These are phyloP conservation scores for Simmondsia chinensis DNA, from an alignment of 148 eudicot genomes.

Conservation along the genomic window DNA sequence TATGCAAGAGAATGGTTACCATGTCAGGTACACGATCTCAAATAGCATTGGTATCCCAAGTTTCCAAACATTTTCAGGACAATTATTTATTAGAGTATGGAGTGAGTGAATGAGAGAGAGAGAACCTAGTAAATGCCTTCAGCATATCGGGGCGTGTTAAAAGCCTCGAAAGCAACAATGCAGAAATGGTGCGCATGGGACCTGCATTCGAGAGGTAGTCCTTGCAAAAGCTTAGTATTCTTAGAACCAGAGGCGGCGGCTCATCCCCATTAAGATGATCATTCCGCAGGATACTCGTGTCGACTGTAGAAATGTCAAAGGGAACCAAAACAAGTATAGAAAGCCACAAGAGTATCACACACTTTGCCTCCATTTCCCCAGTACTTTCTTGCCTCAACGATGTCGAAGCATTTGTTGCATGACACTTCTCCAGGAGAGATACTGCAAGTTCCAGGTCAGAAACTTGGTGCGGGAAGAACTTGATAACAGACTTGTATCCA, in stretches of 20 bases:
- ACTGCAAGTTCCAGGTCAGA: slow-evolving; percentile 95
- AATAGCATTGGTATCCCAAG: no score
- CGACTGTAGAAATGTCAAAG: slow-evolving; percentile 87
- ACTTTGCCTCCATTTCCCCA: slow-evolving; percentile 97
- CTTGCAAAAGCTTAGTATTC: slow-evolving; percentile 62
- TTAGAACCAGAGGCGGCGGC: slow-evolving; percentile 70
- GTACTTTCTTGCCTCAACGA: slow-evolving; percentile 90
- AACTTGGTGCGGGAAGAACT: slow-evolving; percentile 97
- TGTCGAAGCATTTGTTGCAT: slow-evolving; percentile 30
- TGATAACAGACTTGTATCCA: slow-evolving; percentile 86
- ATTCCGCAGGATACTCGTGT: slow-evolving; percentile 59
- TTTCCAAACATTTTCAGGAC: no score
- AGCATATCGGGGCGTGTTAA: slow-evolving; percentile 93
- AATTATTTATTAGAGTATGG: no score
- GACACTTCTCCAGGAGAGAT: slow-evolving; percentile 82
- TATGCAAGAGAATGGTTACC: no score
- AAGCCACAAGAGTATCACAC: slow-evolving; percentile 78
- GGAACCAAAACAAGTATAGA: slow-evolving; percentile 91
- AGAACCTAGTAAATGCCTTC: slow-evolving; percentile 73
- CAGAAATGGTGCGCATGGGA: slow-evolving; percentile 90
- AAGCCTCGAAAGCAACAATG: slow-evolving; percentile 80
- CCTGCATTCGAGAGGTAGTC: slow-evolving; percentile 90
- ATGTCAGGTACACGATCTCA: no score
- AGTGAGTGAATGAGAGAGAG: not conserved
- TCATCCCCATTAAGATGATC: slow-evolving; percentile 37